A percentile compares a stretch with the other conserved stretches of the same genome.
These are phyloP conservation scores for Dentiscutata heterogama DNA, from an alignment of 371 early-diverging fungal species.

Conservation along the genomic window DNA sequence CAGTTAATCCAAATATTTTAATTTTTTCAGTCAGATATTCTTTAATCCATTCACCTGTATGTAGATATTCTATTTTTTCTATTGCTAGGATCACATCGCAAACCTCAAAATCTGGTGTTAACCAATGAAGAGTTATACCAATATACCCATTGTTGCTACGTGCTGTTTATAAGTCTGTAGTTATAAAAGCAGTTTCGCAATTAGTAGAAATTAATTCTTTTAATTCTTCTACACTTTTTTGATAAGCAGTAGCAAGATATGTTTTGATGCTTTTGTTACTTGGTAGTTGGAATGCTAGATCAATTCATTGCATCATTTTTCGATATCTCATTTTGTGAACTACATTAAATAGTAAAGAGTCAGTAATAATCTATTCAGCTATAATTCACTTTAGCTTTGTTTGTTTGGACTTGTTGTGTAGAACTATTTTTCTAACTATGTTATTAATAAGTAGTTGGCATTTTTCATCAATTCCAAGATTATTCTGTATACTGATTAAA, in stretches of 20 bases:
- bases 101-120: conserved; percentile 13
- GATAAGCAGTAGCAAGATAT: conserved; percentile 6
- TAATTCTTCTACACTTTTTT: not conserved
- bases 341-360: conserved; percentile 9
- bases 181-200: conserved; percentile 28
- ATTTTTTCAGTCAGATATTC: not conserved
- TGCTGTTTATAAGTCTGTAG: too few relatives aligned
- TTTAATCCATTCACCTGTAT: conserved; percentile 30
- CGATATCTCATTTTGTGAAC: not conserved
- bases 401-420: too few relatives aligned
- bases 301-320: not conserved
- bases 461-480: not conserved
- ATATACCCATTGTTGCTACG: too few relatives aligned
- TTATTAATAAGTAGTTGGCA: not conserved
- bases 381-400: not conserved
- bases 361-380: not conserved
- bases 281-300: too few relatives aligned
- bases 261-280: not conserved
- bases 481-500: not conserved
- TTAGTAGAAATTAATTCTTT: not conserved
- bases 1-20: too few relatives aligned
- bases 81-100: conserved; percentile 7
- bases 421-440: too few relatives aligned
- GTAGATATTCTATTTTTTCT: conserved; percentile 18
- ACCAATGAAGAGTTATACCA: conserved; percentile 7